Evolutionary conservation across 2,329 filamentous ascomycete genomes (phyloP).

Genomic region (Plectosphaerella sp.): DNA sequence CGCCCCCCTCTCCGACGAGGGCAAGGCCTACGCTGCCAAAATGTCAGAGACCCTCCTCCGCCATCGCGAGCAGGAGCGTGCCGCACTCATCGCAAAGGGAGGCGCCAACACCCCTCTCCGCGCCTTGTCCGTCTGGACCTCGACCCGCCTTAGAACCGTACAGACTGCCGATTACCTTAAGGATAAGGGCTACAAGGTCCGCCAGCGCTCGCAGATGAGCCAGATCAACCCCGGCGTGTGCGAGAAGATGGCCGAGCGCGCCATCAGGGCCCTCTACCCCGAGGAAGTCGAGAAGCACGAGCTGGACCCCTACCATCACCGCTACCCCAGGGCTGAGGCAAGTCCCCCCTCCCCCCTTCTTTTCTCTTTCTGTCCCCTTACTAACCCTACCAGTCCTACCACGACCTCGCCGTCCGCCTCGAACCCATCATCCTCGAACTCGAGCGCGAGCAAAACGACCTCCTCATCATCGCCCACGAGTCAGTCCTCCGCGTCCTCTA

Average conservation of each 20-base stretch:
- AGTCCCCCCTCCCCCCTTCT: slow-evolving; percentile 9
- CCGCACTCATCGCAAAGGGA: slow-evolving; percentile 62
- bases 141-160: slow-evolving; percentile 81
- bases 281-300: slow-evolving; percentile 93
- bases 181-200: slow-evolving; percentile 75
- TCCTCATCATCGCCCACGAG: slow-evolving; percentile 98
- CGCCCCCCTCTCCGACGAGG: slow-evolving; percentile 75
- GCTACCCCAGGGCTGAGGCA: slow-evolving; percentile 92
- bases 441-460: slow-evolving; percentile 92
- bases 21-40: slow-evolving; percentile 73
- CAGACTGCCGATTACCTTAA: slow-evolving; percentile 85
- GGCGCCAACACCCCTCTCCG: slow-evolving; percentile 67
- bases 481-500: slow-evolving; percentile 96
- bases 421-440: slow-evolving; percentile 97
- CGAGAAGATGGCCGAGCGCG: slow-evolving; percentile 83
- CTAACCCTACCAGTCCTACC: slow-evolving; percentile 67
- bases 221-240: slow-evolving; percentile 96
- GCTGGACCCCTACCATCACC: slow-evolving; percentile 91
- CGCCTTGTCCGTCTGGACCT: slow-evolving; percentile 90
- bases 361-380: neutral
- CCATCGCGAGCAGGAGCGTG: slow-evolving; percentile 78
- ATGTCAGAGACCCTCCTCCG: slow-evolving; percentile 81
- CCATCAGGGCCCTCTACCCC: slow-evolving; percentile 77
- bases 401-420: slow-evolving; percentile 94
- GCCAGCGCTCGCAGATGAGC: slow-evolving; percentile 92